Percentiles rank a stretch among this genome's conserved stretches.
Evolutionary conservation across 768 basidiomycete species (phyloP).

Genomic region (Hericium alpestre): DNA sequence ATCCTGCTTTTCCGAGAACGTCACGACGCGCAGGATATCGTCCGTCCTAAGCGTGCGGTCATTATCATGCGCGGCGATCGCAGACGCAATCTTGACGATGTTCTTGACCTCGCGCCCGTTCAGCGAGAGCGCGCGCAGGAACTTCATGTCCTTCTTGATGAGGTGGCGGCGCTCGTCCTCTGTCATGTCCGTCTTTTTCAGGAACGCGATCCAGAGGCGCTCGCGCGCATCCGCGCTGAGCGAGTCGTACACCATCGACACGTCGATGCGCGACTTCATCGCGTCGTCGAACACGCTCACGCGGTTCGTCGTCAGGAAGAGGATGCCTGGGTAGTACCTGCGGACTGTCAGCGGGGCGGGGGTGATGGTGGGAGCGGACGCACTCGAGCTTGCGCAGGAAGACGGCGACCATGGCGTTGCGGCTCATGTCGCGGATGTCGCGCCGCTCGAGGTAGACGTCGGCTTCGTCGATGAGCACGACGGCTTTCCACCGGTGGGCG

Average conservation of each 20-base stretch:
- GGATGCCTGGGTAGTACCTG: slow-evolving; percentile 22
- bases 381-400: slow-evolving; percentile 14
- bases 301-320: slow-evolving; percentile 27
- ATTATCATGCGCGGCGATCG: slow-evolving; percentile 7
- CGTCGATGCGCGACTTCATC: slow-evolving; percentile 7
- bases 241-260: slow-evolving; percentile 16
- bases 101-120: slow-evolving; percentile 19
- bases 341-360: background rate
- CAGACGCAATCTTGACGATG: slow-evolving; percentile 15
- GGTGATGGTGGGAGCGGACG: too few relatives aligned
- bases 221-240: slow-evolving; percentile 10
- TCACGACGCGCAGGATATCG: background rate
- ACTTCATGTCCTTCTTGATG: slow-evolving; percentile 3
- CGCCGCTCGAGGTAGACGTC: slow-evolving; percentile 19
- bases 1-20: background rate
- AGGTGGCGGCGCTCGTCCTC: background rate
- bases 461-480: slow-evolving; percentile 18
- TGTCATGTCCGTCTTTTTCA: slow-evolving; percentile 8
- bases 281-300: slow-evolving; percentile 22
- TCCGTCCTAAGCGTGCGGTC: background rate
- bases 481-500: slow-evolving; percentile 15
- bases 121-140: slow-evolving; percentile 7
- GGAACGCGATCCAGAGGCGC: slow-evolving; percentile 15
- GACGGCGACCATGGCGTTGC: slow-evolving; percentile 16
- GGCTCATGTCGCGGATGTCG: slow-evolving; percentile 9